Base-by-base conservation (phyloP, 441 rosid species). In the Oxalis stricta region DNA sequence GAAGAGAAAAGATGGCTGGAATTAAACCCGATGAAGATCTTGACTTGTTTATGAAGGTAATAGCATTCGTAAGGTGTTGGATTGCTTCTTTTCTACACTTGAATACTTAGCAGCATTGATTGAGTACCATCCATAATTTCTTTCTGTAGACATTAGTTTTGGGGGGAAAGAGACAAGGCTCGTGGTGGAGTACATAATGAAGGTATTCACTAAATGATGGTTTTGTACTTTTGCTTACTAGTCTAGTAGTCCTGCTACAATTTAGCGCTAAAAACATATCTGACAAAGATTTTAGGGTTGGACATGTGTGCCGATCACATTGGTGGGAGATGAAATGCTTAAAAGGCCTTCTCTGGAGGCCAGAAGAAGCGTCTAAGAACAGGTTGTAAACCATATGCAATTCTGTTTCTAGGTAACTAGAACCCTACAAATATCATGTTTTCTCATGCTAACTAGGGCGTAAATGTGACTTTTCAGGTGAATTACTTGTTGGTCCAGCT, bases 1-100 rank as follows among this genome's bases (percentile, higher is more conserved):
- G 99, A 63, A 83, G 96, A 51, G 99, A 91, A 58, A 91, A 91
- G 74, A 52, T 72, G 36, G 80, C 91, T 26, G 95, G 91, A 49
- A 86, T 91, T 51, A 81, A 81, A 59, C 96, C 99, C 44, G 94
- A 91, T 68, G 99, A 81, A 67, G 99, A 91, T 69, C 99, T 91
- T 52, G 99, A 91, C 56, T 81, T 91, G 59, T 86, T 91, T 64
- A 83, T 91, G 94, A 91, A 91, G 99, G 99, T 86, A 62, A 12
- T 46, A 15, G 22, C 40, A n/a, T 42, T 22, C 38, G 33, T 26
- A 8, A 50, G 28, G 50, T n/a, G 32, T 50, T 12, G 5, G 22
- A 47, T 15, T 33, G 13, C 39, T 12, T 7, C 44, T 22, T n/a
- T 44, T 34, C 33, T 19, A 40, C 33, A 12, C n/a, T 26, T 6